Conservation (phyloP, 2,329 filamentous ascomycete genomes). For the Arachnomyces sp. region DNA sequence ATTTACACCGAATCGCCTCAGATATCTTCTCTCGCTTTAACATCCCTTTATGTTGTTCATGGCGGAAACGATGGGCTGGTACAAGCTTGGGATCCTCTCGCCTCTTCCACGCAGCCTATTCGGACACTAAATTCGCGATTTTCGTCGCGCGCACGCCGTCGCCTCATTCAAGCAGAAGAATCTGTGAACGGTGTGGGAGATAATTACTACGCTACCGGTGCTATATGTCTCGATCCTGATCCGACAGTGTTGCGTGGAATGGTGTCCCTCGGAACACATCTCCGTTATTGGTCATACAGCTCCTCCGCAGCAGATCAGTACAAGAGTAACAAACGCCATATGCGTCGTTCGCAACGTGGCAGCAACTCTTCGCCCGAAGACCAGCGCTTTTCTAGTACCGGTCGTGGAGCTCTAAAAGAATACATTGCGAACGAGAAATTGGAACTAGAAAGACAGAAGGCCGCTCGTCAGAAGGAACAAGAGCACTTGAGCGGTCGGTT, state of each 20-base stretch:
- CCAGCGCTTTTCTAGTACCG: conserved; percentile 53
- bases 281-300: conserved; percentile 92
- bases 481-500: conserved; percentile 70
- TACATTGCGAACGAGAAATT: conserved; percentile 82
- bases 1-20: conserved; percentile 88
- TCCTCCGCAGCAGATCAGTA: conserved; percentile 67
- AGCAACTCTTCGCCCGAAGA: conserved; percentile 48
- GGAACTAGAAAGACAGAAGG: conserved; percentile 68
- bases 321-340: conserved; percentile 68
- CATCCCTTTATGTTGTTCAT: conserved; percentile 81
- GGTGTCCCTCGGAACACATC: conserved; percentile 74
- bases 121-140: conserved; percentile 82
- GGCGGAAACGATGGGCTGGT: conserved; percentile 92
- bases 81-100: conserved; percentile 93
- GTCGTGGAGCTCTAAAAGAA: conserved; percentile 63
- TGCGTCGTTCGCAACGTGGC: conserved; percentile 61
- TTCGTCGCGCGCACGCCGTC: conserved; percentile 71
- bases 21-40: conserved; percentile 73
- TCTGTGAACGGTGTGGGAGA: conserved; percentile 61
- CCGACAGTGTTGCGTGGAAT: conserved; percentile 77
- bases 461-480: conserved; percentile 59
- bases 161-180: conserved; percentile 60
- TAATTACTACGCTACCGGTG: conserved; percentile 73
- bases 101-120: conserved; percentile 68
- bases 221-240: conserved; percentile 80